phyloP scores from a whole-genome alignment of 345 rosid genomes.

The Aurinia saxatilis region DNA sequence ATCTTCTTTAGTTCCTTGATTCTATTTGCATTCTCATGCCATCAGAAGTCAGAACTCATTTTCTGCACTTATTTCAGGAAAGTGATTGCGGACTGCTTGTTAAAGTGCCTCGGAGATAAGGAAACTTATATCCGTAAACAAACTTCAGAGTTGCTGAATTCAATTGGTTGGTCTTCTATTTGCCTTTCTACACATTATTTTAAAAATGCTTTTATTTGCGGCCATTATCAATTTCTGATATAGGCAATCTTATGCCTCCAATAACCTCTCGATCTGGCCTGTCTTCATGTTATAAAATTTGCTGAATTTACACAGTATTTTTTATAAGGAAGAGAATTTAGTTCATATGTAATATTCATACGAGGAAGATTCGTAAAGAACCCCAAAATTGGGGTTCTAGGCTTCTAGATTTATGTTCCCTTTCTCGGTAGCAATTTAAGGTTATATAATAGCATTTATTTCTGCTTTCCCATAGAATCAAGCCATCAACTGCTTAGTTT shows the following conservation, averaged over 20 bases:
- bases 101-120: constrained; percentile 53
- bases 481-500: not conserved
- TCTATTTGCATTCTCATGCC: constrained; percentile 6
- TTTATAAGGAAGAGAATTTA: not conserved
- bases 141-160: constrained; percentile 46
- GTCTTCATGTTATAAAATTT: not conserved
- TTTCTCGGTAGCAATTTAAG: constrained; percentile 1
- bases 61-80: constrained; percentile 43
- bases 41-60: constrained; percentile 12
- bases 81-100: constrained; percentile 50
- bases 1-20: constrained; percentile 14
- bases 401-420: constrained; percentile 2
- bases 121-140: constrained; percentile 47
- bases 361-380: not conserved
- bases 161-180: constrained; percentile 47
- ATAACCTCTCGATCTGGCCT: not conserved
- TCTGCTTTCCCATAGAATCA: too few relatives aligned
- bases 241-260: not conserved
- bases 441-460: too few relatives aligned
- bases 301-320: constrained; percentile 1
- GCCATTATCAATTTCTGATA: not conserved
- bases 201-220: not conserved
- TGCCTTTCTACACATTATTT: not conserved
- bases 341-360: not conserved
- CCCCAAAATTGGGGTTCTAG: not conserved